These are phyloP conservation scores for Myochromella boudieri DNA, from an alignment of 768 basidiomycete species.

Conservation along the genomic window DNA sequence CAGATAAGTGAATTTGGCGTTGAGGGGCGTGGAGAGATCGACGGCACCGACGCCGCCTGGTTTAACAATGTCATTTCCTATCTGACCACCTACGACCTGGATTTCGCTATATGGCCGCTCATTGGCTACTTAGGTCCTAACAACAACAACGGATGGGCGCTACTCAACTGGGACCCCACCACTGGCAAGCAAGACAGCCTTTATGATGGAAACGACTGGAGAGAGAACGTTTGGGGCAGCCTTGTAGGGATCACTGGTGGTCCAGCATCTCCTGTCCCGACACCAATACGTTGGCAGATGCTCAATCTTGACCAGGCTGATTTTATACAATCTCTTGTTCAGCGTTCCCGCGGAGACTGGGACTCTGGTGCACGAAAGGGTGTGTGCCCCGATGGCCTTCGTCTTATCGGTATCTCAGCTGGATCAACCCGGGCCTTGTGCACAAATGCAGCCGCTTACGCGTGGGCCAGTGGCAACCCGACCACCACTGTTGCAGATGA, in stretches of 20 bases:
- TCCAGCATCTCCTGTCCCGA: constrained; percentile 2
- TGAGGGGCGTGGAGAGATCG: constrained; percentile 12
- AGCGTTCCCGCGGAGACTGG: constrained; percentile 13
- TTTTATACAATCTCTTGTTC: constrained; percentile 12
- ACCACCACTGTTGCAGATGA: constrained; percentile 11
- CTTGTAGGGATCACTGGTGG: constrained; percentile 6
- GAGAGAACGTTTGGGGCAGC: constrained; percentile 9
- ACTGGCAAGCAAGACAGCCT: constrained; percentile 10
- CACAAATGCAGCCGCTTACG: constrained; percentile 9
- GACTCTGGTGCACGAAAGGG: constrained; percentile 16
- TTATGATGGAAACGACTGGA: constrained; percentile 17
- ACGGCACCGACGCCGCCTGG: constrained; percentile 8
- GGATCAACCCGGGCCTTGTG: constrained; percentile 14
- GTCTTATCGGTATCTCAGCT: constrained; percentile 16
- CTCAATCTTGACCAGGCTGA: constrained; percentile 17
- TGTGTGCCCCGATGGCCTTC: constrained; percentile 17
- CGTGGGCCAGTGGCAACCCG: constrained; percentile 13
- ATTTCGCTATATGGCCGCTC: constrained; percentile 18
- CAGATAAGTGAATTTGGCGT: constrained; percentile 18
- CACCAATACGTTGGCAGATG: constrained; percentile 14
- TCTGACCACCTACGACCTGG: constrained; percentile 13
- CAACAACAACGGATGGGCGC: constrained; percentile 18
- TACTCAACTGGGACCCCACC: constrained; percentile 15
- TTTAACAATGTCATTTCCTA: constrained; percentile 14
- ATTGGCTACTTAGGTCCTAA: constrained; percentile 12